Conservation (phyloP, 2,329 filamentous ascomycete species). For the Botryotinia convoluta region DNA sequence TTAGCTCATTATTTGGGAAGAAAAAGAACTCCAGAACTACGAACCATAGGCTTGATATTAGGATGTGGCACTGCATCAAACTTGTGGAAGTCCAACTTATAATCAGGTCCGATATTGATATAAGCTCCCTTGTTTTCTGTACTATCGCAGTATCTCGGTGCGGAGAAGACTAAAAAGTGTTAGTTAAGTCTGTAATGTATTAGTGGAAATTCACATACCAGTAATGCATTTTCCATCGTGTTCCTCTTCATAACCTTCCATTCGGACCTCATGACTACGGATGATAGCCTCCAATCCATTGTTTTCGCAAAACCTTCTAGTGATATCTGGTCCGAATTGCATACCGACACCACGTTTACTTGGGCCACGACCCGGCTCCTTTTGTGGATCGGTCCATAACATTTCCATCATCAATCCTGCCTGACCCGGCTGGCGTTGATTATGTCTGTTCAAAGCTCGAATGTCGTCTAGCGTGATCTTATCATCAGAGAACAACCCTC, state of each 20-base stretch:
- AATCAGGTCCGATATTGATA: slow-evolving; percentile 91
- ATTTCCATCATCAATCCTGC: slow-evolving; percentile 99
- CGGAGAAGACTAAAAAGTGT: slow-evolving; percentile 73
- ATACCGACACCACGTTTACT: slow-evolving; percentile 96
- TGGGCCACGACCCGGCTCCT: slow-evolving; percentile 78
- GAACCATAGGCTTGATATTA: slow-evolving; percentile 87
- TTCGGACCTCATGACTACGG: slow-evolving; percentile 94
- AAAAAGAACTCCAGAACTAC: slow-evolving; percentile 24
- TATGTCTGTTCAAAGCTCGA: slow-evolving; percentile 84
- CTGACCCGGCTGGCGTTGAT: slow-evolving; percentile 89
- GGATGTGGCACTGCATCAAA: slow-evolving; percentile 98
- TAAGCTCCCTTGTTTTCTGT: slow-evolving; percentile 98
- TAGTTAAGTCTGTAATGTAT: neutral
- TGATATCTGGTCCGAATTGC: slow-evolving; percentile 95
- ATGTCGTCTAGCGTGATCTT: slow-evolving; percentile 90
- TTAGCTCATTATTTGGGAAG: slow-evolving; percentile 18
- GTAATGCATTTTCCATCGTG: slow-evolving; percentile 95
- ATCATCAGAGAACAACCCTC: slow-evolving; percentile 94
- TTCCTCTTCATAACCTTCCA: slow-evolving; percentile 99
- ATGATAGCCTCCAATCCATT: slow-evolving; percentile 95
- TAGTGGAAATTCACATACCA: slow-evolving; percentile 49
- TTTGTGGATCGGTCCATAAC: slow-evolving; percentile 97
- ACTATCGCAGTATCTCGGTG: slow-evolving; percentile 94
- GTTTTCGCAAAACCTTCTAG: slow-evolving; percentile 92
- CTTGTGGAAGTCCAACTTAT: slow-evolving; percentile 87